Percentiles rank a stretch among this genome's conserved stretches.
phyloP scores from a whole-genome alignment of 2,329 filamentous ascomycete species.

The Juglanconis sp. region DNA sequence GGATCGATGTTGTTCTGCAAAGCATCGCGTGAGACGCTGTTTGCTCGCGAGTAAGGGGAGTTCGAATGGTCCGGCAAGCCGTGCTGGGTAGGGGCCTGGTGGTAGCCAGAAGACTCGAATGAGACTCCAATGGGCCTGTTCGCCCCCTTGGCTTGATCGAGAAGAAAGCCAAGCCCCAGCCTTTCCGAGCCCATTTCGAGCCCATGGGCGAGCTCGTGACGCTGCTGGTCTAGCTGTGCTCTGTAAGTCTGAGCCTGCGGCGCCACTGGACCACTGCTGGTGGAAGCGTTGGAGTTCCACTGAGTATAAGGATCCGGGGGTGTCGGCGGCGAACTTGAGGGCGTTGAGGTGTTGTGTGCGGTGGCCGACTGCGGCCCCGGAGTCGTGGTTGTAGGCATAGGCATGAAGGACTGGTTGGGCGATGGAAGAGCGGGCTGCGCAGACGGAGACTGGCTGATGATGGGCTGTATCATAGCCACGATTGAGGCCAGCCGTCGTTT shows the following conservation, averaged over 20 bases:
- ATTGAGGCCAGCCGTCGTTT: constrained; percentile 65
- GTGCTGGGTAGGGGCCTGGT: constrained; percentile 49
- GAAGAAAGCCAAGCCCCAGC: constrained; percentile 69
- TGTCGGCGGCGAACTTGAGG: constrained; percentile 35
- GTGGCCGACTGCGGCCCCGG: constrained; percentile 20
- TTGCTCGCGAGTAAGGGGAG: constrained; percentile 4
- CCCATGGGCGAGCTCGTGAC: constrained; percentile 49
- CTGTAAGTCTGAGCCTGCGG: constrained; percentile 22
- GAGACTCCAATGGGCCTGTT: constrained; percentile 43
- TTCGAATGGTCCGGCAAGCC: constrained; percentile 1
- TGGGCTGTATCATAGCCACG: constrained; percentile 60
- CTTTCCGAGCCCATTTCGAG: constrained; percentile 63
- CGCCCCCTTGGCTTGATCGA: constrained; percentile 57
- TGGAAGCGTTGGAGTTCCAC: constrained; percentile 23
- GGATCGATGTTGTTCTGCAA: constrained; percentile 15
- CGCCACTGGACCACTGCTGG: constrained; percentile 17
- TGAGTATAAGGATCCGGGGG: constrained; percentile 28
- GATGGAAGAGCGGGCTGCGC: constrained; percentile 15
- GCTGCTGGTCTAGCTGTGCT: constrained; percentile 43
- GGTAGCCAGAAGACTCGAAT: constrained; percentile 42
- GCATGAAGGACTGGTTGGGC: constrained; percentile 26
- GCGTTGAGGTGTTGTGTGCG: constrained; percentile 35
- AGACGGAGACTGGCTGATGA: constrained; percentile 38
- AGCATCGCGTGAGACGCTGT: neutral
- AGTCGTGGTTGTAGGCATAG: constrained; percentile 21